These are phyloP conservation scores for Alternaria ethzedia DNA, from an alignment of 2,329 filamentous ascomycete genomes.

Conservation along the genomic window DNA sequence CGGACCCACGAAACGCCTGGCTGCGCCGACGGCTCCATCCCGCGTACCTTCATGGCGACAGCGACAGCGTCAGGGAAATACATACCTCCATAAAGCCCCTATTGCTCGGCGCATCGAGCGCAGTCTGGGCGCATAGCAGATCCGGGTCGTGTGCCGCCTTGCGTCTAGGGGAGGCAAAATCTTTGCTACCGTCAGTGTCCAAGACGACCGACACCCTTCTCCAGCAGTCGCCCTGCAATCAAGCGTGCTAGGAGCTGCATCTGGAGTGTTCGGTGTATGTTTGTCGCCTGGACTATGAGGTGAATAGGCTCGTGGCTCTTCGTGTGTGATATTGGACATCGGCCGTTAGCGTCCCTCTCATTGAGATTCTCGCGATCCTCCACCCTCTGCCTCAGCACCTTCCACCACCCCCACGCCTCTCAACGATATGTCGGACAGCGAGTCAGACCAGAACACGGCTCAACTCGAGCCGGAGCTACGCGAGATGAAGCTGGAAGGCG, in stretches of 20 bases:
- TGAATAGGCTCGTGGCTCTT: constrained; percentile 34
- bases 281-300: constrained; percentile 26
- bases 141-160: constrained; percentile 3
- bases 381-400: constrained; percentile 11
- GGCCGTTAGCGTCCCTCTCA: constrained; percentile 21
- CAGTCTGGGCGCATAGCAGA: constrained; percentile 20
- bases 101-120: constrained; percentile 14
- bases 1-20: constrained; percentile 10
- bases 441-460: constrained; percentile 43
- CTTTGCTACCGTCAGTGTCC: constrained; percentile 15
- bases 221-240: background rate
- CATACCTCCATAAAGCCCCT: background rate
- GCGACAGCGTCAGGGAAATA: constrained; percentile 16
- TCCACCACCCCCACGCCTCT: constrained; percentile 20
- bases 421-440: constrained; percentile 49
- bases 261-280: constrained; percentile 7
- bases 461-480: constrained; percentile 53
- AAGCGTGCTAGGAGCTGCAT: background rate
- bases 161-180: constrained; percentile 11
- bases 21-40: constrained; percentile 13
- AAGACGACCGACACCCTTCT: background rate
- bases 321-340: constrained; percentile 24
- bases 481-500: constrained; percentile 54
- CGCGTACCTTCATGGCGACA: constrained; percentile 23
- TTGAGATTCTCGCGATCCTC: constrained; percentile 13